Percentiles rank a stretch among this genome's conserved stretches.
phyloP scores from a whole-genome alignment of 768 basidiomycete genomes.

The Leccinellum albellum region DNA sequence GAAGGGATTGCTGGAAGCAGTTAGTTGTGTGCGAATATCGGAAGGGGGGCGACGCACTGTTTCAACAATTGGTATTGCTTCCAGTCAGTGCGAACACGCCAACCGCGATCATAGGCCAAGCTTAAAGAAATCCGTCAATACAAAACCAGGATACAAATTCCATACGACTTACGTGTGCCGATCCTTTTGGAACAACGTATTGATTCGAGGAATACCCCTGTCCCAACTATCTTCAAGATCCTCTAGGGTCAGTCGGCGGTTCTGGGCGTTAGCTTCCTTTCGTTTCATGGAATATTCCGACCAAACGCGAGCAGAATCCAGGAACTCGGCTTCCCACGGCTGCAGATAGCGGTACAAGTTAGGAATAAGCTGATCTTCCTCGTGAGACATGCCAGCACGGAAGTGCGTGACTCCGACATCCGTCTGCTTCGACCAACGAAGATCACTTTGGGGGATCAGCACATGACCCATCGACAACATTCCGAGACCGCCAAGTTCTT shows the following conservation, averaged over 20 bases:
- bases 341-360: constrained; percentile 96
- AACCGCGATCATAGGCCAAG: constrained; percentile 96
- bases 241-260: constrained; percentile 92
- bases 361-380: constrained; percentile 92
- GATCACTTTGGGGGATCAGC: constrained; percentile 94
- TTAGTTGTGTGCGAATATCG: constrained; percentile 7
- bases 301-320: constrained; percentile 99
- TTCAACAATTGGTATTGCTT: constrained; percentile 94
- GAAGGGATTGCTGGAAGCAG: constrained; percentile 79
- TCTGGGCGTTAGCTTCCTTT: constrained; percentile 99
- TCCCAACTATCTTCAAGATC: constrained; percentile 99
- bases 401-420: constrained; percentile 97
- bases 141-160: neutral
- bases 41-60: constrained; percentile 50
- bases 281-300: constrained; percentile 99
- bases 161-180: constrained; percentile 68
- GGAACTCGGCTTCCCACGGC: constrained; percentile 96
- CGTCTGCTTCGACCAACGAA: constrained; percentile 98
- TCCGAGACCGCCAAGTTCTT: constrained; percentile 96
- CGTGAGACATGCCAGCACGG: constrained; percentile 97
- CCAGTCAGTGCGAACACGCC: constrained; percentile 97
- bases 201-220: constrained; percentile 96
- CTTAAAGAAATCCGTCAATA: constrained; percentile 31
- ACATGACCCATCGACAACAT: constrained; percentile 99
- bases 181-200: constrained; percentile 98